Conservation (phyloP, 441 rosid genomes). For the Dalechampia spathulata region DNA sequence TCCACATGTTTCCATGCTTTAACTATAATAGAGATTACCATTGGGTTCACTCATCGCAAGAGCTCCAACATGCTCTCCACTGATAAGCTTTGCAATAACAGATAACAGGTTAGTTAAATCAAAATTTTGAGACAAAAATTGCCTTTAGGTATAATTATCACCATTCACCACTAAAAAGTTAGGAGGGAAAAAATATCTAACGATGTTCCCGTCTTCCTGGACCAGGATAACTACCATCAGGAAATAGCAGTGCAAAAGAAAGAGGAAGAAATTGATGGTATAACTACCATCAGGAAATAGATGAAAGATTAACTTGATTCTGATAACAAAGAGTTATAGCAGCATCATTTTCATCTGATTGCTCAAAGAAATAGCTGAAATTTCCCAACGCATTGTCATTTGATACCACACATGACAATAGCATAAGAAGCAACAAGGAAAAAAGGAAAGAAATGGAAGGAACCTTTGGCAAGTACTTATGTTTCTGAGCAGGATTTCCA, state of each 20-base stretch:
- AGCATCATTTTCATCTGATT: not conserved
- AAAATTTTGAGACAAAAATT: constrained; percentile 4
- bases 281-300: no score
- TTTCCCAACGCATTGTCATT: not conserved
- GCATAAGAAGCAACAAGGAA: not conserved
- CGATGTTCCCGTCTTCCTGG: not conserved
- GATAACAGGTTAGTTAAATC: constrained; percentile 20
- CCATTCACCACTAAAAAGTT: constrained; percentile 1
- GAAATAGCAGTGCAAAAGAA: not conserved
- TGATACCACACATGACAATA: not conserved
- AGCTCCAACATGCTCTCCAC: constrained; percentile 96
- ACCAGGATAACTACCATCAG: no score
- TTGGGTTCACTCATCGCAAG: constrained; percentile 99
- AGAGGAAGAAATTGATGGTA: no score
- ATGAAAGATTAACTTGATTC: not conserved
- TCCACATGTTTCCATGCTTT: no score
- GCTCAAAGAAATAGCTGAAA: not conserved
- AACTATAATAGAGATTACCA: constrained; percentile 43
- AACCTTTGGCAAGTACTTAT: constrained; percentile 90
- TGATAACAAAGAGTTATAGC: not conserved
- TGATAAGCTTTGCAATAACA: constrained; percentile 68
- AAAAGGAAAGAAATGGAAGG: constrained; percentile 18
- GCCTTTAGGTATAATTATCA: constrained; percentile 3
- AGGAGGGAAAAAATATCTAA: not conserved
- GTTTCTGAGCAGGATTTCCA: constrained; percentile 70